Base-by-base conservation (phyloP, 768 basidiomycete genomes). In the Dentipellis sp. region DNA sequence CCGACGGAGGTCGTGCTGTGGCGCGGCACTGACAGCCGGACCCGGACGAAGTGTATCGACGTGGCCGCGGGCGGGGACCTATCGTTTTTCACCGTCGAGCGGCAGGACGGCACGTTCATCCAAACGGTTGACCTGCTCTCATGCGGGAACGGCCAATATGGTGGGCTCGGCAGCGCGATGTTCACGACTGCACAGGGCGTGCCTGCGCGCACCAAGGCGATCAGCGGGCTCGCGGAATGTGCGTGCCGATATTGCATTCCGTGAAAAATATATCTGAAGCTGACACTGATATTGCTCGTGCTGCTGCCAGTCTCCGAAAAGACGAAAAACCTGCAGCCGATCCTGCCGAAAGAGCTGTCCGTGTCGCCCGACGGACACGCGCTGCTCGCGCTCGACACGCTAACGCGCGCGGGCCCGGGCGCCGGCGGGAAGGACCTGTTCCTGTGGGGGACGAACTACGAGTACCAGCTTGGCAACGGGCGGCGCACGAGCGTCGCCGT, bases 221-320 rank as follows among this genome's bases (percentile, higher is more conserved):
- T 95, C 56, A 92, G 90, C 64, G 90, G 91, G 10, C 72, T 95
- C 22, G 71, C 78, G n/a, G 91, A 94, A 77, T 95, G 91, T 91
- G 64, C 72, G 88, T 65, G 35, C 35, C n/a, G n/a, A n/a, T n/a
- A 51, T 14, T 19, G 11, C 29, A 56, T 52, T 35, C 35, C 19
- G 45, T 3, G 3, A 29, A 3, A 3, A 29, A 29, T n/a, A 23
- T 36, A n/a, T 54, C 35, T 46, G 48, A 40, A 29, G 52, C 2
- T 21, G 23, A 45, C 11, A 45, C 57, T 19, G 57, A 10, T 23
- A 19, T 22, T 34, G 50, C 49, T 56, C 54, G 7, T 12, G 3
- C 29, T n/a, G 11, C 10, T 8, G n/a, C 37, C 67, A 92, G 91
- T 82, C 63, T 82, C 83, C 67, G 91, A 93, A 57, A 67, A 70